Evolutionary conservation across 2,329 filamentous ascomycete species (phyloP).

Genomic region (Chaetomiaceae sp.): DNA sequence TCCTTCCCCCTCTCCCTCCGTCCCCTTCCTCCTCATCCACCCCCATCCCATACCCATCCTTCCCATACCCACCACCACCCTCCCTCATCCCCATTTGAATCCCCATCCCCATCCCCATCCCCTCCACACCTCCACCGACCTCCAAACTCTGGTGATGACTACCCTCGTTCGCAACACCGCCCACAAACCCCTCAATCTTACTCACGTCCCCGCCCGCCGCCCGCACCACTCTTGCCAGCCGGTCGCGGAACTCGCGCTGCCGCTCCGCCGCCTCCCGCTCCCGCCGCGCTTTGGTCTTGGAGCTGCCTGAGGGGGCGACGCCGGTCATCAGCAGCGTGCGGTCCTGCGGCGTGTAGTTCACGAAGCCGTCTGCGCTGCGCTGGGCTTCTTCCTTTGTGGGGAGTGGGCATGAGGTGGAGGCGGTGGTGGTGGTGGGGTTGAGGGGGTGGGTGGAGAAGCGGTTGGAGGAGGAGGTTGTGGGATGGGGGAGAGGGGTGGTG

Average conservation of each 20-base stretch:
- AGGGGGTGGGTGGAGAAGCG: not conserved
- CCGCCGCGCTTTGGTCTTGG: slow-evolving; percentile 88
- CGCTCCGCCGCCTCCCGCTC: slow-evolving; percentile 83
- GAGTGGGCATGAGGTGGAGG: not conserved
- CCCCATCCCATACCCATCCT: not conserved
- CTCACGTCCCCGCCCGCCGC: slow-evolving; percentile 64
- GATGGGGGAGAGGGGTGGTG: not conserved
- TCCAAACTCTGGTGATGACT: not conserved
- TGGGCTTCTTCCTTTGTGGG: not conserved
- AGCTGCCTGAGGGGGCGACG: slow-evolving; percentile 84
- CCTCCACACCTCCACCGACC: not conserved
- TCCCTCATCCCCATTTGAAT: not conserved
- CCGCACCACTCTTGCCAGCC: slow-evolving; percentile 60
- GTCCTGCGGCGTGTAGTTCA: slow-evolving; percentile 85
- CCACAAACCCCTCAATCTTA: slow-evolving; percentile 37
- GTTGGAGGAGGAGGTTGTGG: not conserved
- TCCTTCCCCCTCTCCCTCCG: not conserved
- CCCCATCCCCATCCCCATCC: not conserved
- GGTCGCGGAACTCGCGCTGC: slow-evolving; percentile 60
- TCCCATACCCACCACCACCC: not conserved
- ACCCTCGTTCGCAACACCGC: not conserved
- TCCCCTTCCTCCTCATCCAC: not conserved
- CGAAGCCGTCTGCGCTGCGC: slow-evolving; percentile 52
- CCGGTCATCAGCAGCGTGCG: slow-evolving; percentile 74
- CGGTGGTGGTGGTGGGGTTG: not conserved